These are phyloP conservation scores for Macrophomina tecta DNA, from an alignment of 2,329 filamentous ascomycete species.

Conservation along the genomic window DNA sequence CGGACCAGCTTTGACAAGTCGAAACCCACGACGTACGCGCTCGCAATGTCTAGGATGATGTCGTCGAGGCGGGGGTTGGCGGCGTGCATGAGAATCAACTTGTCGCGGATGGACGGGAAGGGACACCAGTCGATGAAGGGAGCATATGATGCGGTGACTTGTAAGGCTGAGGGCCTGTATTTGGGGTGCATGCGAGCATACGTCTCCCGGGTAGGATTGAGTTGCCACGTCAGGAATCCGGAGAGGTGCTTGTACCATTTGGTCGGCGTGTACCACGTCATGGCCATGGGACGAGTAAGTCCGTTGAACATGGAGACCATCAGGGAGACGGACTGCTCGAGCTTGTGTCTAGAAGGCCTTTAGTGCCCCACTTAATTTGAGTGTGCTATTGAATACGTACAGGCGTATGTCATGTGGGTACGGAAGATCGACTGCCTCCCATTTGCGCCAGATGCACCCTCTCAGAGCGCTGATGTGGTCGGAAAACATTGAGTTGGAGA, in stretches of 20 bases:
- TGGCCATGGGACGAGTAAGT: neutral
- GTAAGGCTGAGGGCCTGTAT: neutral
- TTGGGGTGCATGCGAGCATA: neutral
- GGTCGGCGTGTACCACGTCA: neutral
- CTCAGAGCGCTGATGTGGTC: neutral
- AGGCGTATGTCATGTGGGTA: neutral
- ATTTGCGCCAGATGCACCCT: neutral
- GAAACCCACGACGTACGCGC: neutral
- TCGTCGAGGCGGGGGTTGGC: neutral
- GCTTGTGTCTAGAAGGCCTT: neutral
- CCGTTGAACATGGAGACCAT: neutral
- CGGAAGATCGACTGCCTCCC: neutral
- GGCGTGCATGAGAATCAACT: neutral
- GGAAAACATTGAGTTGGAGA: neutral
- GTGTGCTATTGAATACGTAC: neutral
- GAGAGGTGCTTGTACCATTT: neutral
- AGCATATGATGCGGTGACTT: neutral
- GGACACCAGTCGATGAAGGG: slow-evolving; percentile 7
- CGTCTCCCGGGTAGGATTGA: neutral
- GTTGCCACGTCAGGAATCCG: neutral
- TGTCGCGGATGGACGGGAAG: neutral
- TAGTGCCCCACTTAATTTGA: neutral
- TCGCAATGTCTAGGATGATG: neutral
- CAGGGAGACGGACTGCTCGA: neutral
- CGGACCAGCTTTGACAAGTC: neutral